Conservation (phyloP, 2,329 filamentous ascomycete species). For the Alternaria conjuncta region DNA sequence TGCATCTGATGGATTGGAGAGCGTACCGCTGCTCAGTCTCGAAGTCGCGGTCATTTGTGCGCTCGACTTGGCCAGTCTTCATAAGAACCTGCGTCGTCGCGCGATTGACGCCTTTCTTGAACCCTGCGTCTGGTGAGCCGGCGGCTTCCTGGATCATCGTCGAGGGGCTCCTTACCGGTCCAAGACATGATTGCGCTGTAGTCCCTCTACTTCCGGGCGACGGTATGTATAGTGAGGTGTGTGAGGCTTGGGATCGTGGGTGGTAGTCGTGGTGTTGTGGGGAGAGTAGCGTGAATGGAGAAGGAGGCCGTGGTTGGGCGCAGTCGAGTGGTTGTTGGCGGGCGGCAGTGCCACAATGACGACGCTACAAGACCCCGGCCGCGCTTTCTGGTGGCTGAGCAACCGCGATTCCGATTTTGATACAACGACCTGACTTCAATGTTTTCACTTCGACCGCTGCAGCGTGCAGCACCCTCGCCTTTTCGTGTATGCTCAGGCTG, state of each 20-base stretch:
- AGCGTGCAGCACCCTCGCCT: slow-evolving; percentile 18
- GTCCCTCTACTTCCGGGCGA: slow-evolving; percentile 2
- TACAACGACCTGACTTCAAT: slow-evolving; percentile 23
- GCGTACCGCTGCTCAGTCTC: slow-evolving; percentile 89
- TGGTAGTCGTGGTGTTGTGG: slow-evolving; percentile 3
- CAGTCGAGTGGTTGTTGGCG: slow-evolving; percentile 15
- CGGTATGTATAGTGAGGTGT: background rate
- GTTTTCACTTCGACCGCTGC: slow-evolving; percentile 27
- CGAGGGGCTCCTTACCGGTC: slow-evolving; percentile 62
- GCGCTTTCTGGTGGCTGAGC: slow-evolving; percentile 23
- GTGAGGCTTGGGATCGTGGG: background rate
- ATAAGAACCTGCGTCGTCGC: slow-evolving; percentile 99
- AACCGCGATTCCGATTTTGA: slow-evolving; percentile 4
- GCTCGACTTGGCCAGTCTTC: slow-evolving; percentile 98
- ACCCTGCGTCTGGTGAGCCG: slow-evolving; percentile 60
- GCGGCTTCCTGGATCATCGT: slow-evolving; percentile 6
- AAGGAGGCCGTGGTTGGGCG: slow-evolving; percentile 17
- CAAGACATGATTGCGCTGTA: slow-evolving; percentile 48
- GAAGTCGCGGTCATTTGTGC: slow-evolving; percentile 98
- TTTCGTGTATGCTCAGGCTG: slow-evolving; percentile 13
- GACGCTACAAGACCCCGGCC: slow-evolving; percentile 24
- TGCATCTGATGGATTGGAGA: slow-evolving; percentile 8
- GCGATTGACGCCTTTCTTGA: slow-evolving; percentile 97
- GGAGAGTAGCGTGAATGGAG: slow-evolving; percentile 6
- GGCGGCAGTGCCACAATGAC: slow-evolving; percentile 39